Conservation (phyloP, 805 yeast species). For the Yamadazyma paraphyllophila region DNA sequence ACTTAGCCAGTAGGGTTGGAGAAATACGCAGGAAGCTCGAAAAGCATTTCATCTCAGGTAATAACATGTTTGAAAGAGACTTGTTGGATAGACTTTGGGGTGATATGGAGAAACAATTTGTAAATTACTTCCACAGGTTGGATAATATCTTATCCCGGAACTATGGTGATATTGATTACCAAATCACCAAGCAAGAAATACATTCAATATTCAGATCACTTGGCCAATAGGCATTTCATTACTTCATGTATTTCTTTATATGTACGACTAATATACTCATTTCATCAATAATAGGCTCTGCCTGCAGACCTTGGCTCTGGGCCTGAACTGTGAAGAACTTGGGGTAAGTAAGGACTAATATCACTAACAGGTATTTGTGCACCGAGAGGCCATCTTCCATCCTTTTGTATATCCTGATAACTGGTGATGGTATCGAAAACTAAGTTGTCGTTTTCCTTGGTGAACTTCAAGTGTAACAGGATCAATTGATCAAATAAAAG, state of each 20-base stretch:
- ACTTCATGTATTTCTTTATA: neutral
- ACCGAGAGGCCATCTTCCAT: conserved; percentile 46
- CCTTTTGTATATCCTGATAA: conserved; percentile 35
- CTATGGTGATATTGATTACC: conserved; percentile 49
- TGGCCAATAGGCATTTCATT: neutral
- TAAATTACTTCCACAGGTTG: conserved; percentile 53
- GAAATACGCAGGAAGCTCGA: conserved; percentile 57
- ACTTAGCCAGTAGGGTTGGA: conserved; percentile 52
- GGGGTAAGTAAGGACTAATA: conserved; percentile 24
- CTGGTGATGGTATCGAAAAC: conserved; percentile 34
- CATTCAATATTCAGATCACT: conserved; percentile 48
- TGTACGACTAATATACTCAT: neutral
- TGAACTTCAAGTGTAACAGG: conserved; percentile 37
- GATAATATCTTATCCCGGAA: conserved; percentile 50
- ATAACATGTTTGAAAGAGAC: conserved; percentile 48
- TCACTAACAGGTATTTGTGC: conserved; percentile 32
- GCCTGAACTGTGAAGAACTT: neutral
- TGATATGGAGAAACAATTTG: conserved; percentile 63
- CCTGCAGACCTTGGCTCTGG: neutral
- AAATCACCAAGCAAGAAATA: conserved; percentile 54
- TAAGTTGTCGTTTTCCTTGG: conserved; percentile 42
- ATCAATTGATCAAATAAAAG: conserved; percentile 42
- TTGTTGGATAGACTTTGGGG: conserved; percentile 66
- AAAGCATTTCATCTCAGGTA: conserved; percentile 46
- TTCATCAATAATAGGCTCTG: conserved; percentile 6